phyloP scores from a whole-genome alignment of 129 eudicot species.

The Centaurea solstitialis region DNA sequence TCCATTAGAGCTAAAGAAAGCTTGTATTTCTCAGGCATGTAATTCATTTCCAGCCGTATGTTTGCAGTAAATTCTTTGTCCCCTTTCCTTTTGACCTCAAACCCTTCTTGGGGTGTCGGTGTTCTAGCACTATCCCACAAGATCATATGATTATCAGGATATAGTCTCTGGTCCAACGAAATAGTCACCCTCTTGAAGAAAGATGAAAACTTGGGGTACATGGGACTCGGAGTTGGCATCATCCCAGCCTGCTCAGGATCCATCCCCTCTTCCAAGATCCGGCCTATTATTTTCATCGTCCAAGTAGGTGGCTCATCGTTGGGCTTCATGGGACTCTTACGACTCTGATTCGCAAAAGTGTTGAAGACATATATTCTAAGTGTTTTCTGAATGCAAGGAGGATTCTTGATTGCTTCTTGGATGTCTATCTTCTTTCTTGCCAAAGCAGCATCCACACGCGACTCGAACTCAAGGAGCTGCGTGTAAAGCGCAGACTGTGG shows the following conservation, averaged over 20 bases:
- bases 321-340: conserved; percentile 69
- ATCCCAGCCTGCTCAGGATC: conserved; percentile 74
- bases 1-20: conserved; percentile 72
- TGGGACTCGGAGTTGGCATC: conserved; percentile 54
- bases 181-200: conserved; percentile 77
- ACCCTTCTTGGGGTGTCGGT: conserved; percentile 83
- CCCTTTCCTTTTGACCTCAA: conserved; percentile 90
- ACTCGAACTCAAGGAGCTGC: conserved; percentile 92
- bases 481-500: conserved; percentile 94
- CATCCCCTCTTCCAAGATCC: conserved; percentile 87
- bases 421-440: conserved; percentile 81
- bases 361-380: conserved; percentile 88
- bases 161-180: conserved; percentile 72
- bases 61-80: conserved; percentile 75
- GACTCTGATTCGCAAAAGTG: conserved; percentile 81
- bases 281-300: conserved; percentile 84
- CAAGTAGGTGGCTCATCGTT: conserved; percentile 88
- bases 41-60: conserved; percentile 77
- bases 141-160: conserved; percentile 79
- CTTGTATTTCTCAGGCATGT: conserved; percentile 84
- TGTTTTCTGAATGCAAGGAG: conserved; percentile 78
- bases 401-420: conserved; percentile 80
- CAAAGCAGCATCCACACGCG: conserved; percentile 86
- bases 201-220: conserved; percentile 79
- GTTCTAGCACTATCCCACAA: conserved; percentile 77